A percentile compares a stretch with the other conserved stretches of the same genome.
These are phyloP conservation scores for Fragaria vesca DNA, from an alignment of 306 rosid species.

Conservation along the genomic window DNA sequence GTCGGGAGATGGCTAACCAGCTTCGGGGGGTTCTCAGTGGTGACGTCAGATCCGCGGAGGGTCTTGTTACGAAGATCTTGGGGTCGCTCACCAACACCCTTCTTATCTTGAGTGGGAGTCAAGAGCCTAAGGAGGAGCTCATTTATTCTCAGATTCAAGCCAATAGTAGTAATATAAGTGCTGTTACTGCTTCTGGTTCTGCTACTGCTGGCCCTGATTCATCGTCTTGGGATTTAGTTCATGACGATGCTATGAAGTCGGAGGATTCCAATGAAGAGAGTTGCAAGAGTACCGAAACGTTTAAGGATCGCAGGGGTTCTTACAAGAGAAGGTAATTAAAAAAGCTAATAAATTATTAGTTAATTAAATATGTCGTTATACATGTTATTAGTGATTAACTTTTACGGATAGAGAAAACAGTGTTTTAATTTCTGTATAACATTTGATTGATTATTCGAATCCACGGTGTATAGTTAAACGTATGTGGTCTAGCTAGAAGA, in stretches of 20 bases:
- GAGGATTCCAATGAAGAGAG: conserved; percentile 45
- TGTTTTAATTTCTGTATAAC: no score
- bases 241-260: conserved; percentile 23
- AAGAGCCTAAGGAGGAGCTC: not conserved
- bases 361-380: not conserved
- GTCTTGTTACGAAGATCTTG: conserved; percentile 35
- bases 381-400: not conserved
- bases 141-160: conserved; percentile 7
- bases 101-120: conserved; percentile 19
- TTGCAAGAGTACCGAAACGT: conserved; percentile 25
- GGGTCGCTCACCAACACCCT: conserved; percentile 42
- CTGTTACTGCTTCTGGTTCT: not conserved
- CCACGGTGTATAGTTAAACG: not conserved
- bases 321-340: conserved; percentile 58
- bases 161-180: not conserved
- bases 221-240: conserved; percentile 1
- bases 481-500: not conserved
- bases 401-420: no score
- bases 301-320: conserved; percentile 45
- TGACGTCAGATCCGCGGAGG: conserved; percentile 23
- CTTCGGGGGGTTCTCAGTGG: conserved; percentile 27
- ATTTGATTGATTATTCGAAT: not conserved
- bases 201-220: not conserved
- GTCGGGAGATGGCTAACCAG: conserved; percentile 32
- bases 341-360: no score